These are phyloP conservation scores for Saturnispora silvae DNA, from an alignment of 805 yeast species.

Conservation along the genomic window DNA sequence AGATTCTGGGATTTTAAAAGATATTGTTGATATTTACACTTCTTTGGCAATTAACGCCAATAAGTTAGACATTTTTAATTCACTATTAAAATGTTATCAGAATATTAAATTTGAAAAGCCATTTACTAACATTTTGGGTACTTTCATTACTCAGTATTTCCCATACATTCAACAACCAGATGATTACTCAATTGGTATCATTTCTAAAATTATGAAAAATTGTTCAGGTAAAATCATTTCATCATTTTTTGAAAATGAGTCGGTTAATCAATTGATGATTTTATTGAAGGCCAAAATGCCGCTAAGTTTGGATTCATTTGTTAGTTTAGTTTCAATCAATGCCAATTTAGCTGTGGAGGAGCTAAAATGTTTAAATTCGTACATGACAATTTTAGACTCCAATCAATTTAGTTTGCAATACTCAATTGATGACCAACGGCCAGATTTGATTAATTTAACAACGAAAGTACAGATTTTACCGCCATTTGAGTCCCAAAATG, in stretches of 20 bases:
- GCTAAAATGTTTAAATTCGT: slow-evolving; percentile 48
- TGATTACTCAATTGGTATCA: slow-evolving; percentile 33
- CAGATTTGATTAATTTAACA: slow-evolving; percentile 37
- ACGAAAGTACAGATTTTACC: slow-evolving; percentile 35
- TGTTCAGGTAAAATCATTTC: slow-evolving; percentile 37
- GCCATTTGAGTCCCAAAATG: slow-evolving; percentile 38
- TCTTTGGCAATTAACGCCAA: slow-evolving; percentile 31
- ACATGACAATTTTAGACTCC: slow-evolving; percentile 38
- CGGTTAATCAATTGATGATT: slow-evolving; percentile 34
- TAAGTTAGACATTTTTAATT: slow-evolving; percentile 34
- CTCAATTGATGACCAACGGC: slow-evolving; percentile 40
- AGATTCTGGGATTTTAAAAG: slow-evolving; percentile 10
- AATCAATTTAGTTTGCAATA: slow-evolving; percentile 31
- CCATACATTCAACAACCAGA: slow-evolving; percentile 39
- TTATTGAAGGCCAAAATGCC: slow-evolving; percentile 72
- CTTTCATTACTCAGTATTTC: slow-evolving; percentile 33
- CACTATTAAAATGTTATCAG: slow-evolving; percentile 32
- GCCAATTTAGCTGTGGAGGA: slow-evolving; percentile 59
- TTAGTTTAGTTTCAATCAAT: slow-evolving; percentile 51
- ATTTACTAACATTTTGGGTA: slow-evolving; percentile 39
- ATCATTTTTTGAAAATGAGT: slow-evolving; percentile 36
- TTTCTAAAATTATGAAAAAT: slow-evolving; percentile 31
- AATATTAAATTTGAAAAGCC: slow-evolving; percentile 39
- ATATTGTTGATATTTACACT: slow-evolving; percentile 21
- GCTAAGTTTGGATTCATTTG: slow-evolving; percentile 43